Evolutionary conservation across 495 filamentous ascomycete genomes (phyloP), one percentile per base, ranked within the genome.

Genomic region (Hypoxylon fragiforme): DNA sequence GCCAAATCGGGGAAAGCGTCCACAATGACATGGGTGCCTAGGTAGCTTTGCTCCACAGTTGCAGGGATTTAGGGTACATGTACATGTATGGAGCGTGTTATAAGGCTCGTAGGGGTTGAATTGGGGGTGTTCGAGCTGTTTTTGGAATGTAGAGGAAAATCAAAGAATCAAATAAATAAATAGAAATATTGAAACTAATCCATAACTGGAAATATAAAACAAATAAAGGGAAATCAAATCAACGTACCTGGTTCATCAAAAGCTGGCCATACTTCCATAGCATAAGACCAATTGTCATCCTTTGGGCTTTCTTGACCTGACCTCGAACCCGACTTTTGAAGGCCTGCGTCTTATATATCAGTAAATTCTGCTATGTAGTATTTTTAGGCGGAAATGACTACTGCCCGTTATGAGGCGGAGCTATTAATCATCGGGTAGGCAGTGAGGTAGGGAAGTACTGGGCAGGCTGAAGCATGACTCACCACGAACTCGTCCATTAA

Each of bases 391-490:
- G 50, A 44, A 50, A 55, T 42, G 28, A 50, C 41, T 30, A 28
- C 32, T 54, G 26, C 44, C 44, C 50, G 40, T 21, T 35, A 21
- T 30, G 50, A 55, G 50, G 57, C 57, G 36, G 46, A 46, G 57
- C 42, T 44, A 21, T 34, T 12, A 46, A 38, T 38, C 26, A 43
- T 41, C 35, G 34, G 34, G 7, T 9, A 18, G 9, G 14, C 14
- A 16, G 32, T 4, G 24, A 9, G 9, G 24, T 4, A 9, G 24
- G 9, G n/a, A n/a, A n/a, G n/a, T n/a, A n/a, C n/a, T n/a, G n/a
- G 24, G 39, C 39, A 60, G 50, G 56, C 56, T 59, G 49, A 53
- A 53, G 56, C 56, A 26, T 59, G 56, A 59, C 56, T 59, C 56
- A 59, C 56, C 31, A 14, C 15, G n/a, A n/a, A n/a, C n/a, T n/a